Evolutionary conservation across 1,284 basidiomycete genomes (phyloP).

Genomic region (Sutorius eximius): DNA sequence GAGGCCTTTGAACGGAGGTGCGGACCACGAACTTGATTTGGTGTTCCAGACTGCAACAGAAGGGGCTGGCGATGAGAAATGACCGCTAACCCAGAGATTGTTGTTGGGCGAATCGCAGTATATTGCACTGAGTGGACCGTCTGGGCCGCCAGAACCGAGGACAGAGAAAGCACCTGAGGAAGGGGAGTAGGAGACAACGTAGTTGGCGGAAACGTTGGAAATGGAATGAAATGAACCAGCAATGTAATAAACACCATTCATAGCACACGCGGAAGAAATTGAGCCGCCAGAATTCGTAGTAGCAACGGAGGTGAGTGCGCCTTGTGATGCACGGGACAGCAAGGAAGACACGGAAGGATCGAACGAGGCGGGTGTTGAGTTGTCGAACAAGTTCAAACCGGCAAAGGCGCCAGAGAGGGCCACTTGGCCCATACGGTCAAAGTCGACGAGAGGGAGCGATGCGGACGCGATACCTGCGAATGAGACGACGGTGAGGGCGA

Average conservation of each 20-base stretch:
- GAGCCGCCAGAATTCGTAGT: slow-evolving; percentile 71
- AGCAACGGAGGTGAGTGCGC: slow-evolving; percentile 62
- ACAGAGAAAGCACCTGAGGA: slow-evolving; percentile 59
- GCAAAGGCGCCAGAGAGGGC: slow-evolving; percentile 85
- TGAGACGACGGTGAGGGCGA: slow-evolving; percentile 17
- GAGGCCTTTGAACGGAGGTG: slow-evolving; percentile 82
- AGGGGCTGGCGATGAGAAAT: slow-evolving; percentile 69
- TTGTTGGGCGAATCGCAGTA: slow-evolving; percentile 75
- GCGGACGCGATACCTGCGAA: slow-evolving; percentile 47
- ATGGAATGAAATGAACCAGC: slow-evolving; percentile 77
- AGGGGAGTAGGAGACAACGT: slow-evolving; percentile 74
- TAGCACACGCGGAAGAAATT: slow-evolving; percentile 63
- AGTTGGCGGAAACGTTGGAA: slow-evolving; percentile 52
- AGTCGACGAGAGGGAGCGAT: slow-evolving; percentile 80
- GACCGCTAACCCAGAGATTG: slow-evolving; percentile 85
- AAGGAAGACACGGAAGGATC: slow-evolving; percentile 70
- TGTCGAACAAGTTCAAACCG: slow-evolving; percentile 76
- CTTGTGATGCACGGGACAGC: slow-evolving; percentile 62
- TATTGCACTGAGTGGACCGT: slow-evolving; percentile 75
- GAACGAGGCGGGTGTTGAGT: slow-evolving; percentile 53
- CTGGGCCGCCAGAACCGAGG: slow-evolving; percentile 59
- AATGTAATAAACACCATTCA: slow-evolving; percentile 67
- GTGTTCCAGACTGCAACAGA: slow-evolving; percentile 82
- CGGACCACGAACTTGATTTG: slow-evolving; percentile 65
- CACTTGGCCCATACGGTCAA: slow-evolving; percentile 87